Evolutionary conservation across 345 rosid species (phyloP), one percentile per base, ranked within the genome.

Genomic region (Nasturtium officinale): DNA sequence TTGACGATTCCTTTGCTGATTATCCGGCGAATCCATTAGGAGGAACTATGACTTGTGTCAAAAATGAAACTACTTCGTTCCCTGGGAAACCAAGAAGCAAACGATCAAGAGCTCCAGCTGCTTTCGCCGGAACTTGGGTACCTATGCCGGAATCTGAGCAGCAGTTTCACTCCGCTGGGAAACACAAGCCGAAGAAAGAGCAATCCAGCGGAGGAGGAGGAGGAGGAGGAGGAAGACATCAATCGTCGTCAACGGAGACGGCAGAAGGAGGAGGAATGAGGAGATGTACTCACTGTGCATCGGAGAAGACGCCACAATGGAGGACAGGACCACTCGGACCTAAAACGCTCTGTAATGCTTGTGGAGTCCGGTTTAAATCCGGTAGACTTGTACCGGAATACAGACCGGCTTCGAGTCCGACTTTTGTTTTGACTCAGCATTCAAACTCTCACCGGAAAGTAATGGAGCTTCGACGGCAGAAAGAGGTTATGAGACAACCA

Each of bases 301-400:
- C 96, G 20, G 92, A 87, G 83, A 90, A 84, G 78, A 90, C 96
- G 7, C 96, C 96, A 5, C 96, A 90, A 67, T 90, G 96, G 96
- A 75, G 96, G 51, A 83, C 96, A 3, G 96, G 96, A 16, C 96
- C 96, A 3, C 65, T 85, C 6, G 96, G 96, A 2, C 96, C 96
- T 2, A 90, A 90, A 80, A 86, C 92, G 7, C 69, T 90, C 5
- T 89, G 96, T 35, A 89, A 89, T 56, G 92, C 92, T 0, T 90
- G 96, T 20, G 96, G 96, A 4, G 92, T 90, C n/a, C 85, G 90
- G 73, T 90, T 77, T 77, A 90, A 90, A 76, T 87, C 90, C 52
- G 96, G 96, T 26, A 67, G 92, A 47, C 87, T 89, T 13, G 96
- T 89, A 21, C 96, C 96, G 38, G 96, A 89, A 57, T 89, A 89